Conservation (phyloP, 495 filamentous ascomycete species). For the Neurospora pannonica region DNA sequence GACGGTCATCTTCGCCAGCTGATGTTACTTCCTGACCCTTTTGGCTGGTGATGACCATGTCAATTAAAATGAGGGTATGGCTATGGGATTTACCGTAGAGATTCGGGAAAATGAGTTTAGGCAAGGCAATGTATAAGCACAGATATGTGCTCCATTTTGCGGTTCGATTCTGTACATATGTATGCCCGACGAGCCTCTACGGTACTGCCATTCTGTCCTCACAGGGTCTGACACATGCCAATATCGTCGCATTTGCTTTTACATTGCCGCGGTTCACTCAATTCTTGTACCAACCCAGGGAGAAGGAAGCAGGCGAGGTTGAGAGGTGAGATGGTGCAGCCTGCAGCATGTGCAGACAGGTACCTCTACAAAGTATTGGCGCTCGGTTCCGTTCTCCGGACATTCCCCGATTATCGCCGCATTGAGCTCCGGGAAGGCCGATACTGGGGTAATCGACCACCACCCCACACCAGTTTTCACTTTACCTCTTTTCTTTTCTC, state of each 20-base stretch:
- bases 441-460: neutral
- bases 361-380: neutral
- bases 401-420: neutral
- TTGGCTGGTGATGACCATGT: neutral
- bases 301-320: neutral
- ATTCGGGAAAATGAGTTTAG: no score
- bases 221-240: neutral
- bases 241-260: neutral
- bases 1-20: neutral
- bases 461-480: neutral
- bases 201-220: neutral
- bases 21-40: neutral
- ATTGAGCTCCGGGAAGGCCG: neutral
- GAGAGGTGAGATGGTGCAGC: neutral
- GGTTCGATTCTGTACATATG: no score
- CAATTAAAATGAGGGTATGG: neutral
- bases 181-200: no score
- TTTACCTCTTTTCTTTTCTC: neutral
- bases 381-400: neutral
- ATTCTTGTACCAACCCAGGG: neutral
- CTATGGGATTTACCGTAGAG: no score
- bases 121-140: no score
- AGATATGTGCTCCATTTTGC: no score
- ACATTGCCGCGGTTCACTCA: neutral
- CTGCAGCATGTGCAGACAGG: neutral